Conservation (phyloP, 805 yeast species). For the Lipomyces starkeyi region DNA sequence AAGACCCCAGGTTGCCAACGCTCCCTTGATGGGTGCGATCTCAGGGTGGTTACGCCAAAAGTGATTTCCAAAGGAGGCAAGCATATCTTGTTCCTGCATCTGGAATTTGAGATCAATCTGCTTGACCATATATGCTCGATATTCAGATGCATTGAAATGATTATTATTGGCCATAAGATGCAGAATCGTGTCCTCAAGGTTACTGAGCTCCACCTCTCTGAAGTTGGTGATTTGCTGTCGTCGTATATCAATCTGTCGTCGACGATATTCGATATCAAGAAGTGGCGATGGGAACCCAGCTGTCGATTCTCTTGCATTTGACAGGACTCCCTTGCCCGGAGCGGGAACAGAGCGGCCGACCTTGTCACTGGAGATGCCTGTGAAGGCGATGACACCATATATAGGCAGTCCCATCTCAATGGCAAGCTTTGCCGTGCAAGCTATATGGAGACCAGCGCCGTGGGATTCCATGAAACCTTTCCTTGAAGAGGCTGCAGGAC, state of each 20-base stretch:
- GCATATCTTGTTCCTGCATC: slow-evolving; percentile 84
- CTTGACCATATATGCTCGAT: slow-evolving; percentile 80
- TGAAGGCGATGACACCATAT: slow-evolving; percentile 88
- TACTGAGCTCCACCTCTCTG: slow-evolving; percentile 79
- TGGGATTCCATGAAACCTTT: slow-evolving; percentile 98
- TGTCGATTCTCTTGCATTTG: slow-evolving; percentile 91
- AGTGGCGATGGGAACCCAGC: slow-evolving; percentile 77
- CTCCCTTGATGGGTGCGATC: slow-evolving; percentile 95
- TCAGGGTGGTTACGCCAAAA: slow-evolving; percentile 89
- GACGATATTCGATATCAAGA: slow-evolving; percentile 88
- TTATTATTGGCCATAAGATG: slow-evolving; percentile 56
- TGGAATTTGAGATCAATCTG: slow-evolving; percentile 83
- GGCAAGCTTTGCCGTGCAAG: slow-evolving; percentile 93
- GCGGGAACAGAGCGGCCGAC: slow-evolving; percentile 99
- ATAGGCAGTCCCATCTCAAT: slow-evolving; percentile 98
- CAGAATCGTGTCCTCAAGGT: slow-evolving; percentile 71
- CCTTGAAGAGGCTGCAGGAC: slow-evolving; percentile 96
- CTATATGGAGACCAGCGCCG: slow-evolving; percentile 96
- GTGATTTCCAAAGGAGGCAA: slow-evolving; percentile 91
- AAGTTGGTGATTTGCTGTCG: slow-evolving; percentile 75
- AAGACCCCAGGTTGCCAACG: slow-evolving; percentile 88
- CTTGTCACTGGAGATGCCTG: slow-evolving; percentile 97
- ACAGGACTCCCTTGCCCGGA: slow-evolving; percentile 98
- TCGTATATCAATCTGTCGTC: slow-evolving; percentile 84
- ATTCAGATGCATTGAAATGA: slow-evolving; percentile 54